These are phyloP conservation scores for Polychaeton citri DNA, from an alignment of 2,329 filamentous ascomycete species.

Conservation along the genomic window DNA sequence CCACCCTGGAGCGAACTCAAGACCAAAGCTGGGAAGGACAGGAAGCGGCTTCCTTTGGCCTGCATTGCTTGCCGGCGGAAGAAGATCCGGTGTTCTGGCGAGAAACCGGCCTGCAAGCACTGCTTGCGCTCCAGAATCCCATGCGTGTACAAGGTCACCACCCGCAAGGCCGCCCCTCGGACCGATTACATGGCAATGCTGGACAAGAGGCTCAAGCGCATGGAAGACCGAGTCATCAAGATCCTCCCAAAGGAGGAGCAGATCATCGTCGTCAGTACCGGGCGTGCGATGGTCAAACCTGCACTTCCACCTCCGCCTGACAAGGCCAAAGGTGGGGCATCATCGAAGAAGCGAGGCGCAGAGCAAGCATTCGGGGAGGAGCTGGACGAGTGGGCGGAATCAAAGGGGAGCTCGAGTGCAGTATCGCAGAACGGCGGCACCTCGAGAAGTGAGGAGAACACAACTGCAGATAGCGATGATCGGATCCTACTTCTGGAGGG, in stretches of 20 bases:
- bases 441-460: constrained; percentile 36
- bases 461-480: constrained; percentile 50
- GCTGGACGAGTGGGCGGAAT: constrained; percentile 60
- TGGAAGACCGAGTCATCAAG: constrained; percentile 97
- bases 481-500: constrained; percentile 70
- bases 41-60: constrained; percentile 80
- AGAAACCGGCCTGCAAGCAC: constrained; percentile 96
- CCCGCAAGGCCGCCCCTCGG: constrained; percentile 80
- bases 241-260: constrained; percentile 80
- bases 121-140: constrained; percentile 84
- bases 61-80: constrained; percentile 94
- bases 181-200: constrained; percentile 99
- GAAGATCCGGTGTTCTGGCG: constrained; percentile 94
- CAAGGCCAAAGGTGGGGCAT: constrained; percentile 36
- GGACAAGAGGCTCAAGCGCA: constrained; percentile 86
- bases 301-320: constrained; percentile 45
- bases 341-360: constrained; percentile 61
- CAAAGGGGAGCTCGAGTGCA: constrained; percentile 35
- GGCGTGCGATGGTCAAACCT: constrained; percentile 74
- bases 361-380: constrained; percentile 81
- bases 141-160: constrained; percentile 95
- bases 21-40: constrained; percentile 74
- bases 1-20: constrained; percentile 41
- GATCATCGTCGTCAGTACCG: constrained; percentile 52
- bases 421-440: constrained; percentile 26